Base-by-base conservation (phyloP, 306 rosid genomes). In the Benincasa hispida region DNA sequence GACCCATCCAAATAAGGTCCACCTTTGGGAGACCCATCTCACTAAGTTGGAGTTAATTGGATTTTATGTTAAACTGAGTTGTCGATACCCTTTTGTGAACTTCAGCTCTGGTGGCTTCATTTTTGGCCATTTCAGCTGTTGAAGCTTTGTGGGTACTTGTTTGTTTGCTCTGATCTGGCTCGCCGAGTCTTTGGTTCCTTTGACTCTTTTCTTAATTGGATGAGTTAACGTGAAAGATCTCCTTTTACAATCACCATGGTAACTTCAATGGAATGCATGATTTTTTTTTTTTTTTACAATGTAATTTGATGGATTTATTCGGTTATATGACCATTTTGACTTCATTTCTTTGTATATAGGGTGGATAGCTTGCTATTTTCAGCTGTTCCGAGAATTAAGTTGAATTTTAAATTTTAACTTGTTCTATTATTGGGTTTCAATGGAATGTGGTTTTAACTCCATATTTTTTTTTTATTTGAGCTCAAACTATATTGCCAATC, bases 191-290 rank as follows among this genome's bases (percentile, higher is more conserved):
- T 63, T 56, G 41, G 78, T 77, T 83, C 80, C 18, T 19, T 67
- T 76, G 69, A 77, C 88, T 84, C 87, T 79, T 82, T 27, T 35
- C 73, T 67, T 74, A 78, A 85, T 91, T 86, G 98, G 98, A 95
- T 95, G 99, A 90, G 91, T 82, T 92, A 87, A 88, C 76, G 57
- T 80, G 30, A 82, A 82, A 78, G 90, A 88, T 90, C 93, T 84
- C 86, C n/a, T 81, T 78, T 85, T 81, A 80, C 85, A 85, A 87
- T 89, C 91, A 85, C 86, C 89, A 95, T 95, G 99, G 99, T 95
- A 92, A 86, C 39, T 70, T 67, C 34, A 65, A 42, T 37, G 48
- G 25, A 58, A 24, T 25, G 22, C 34, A 25, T 39, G 76, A 9
- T n/a, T 47, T 19, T 69, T 58, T 45, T 72, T 14, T 56, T 68